Percentiles rank a stretch among this genome's conserved stretches.
phyloP scores from a whole-genome alignment of 441 rosid species.

The Adansonia rubrostipa region DNA sequence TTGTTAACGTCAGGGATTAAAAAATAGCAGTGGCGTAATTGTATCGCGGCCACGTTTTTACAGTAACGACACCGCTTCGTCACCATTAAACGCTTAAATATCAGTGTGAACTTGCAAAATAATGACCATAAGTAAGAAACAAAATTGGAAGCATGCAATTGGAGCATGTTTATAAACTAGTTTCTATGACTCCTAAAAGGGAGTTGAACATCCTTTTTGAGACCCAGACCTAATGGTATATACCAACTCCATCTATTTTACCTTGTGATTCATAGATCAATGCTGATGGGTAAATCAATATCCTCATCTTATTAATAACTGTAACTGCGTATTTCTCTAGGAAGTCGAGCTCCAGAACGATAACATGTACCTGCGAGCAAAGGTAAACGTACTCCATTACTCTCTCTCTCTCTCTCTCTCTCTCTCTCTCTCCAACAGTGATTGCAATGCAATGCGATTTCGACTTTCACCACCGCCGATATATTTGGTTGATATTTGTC shows the following conservation, averaged over 20 bases:
- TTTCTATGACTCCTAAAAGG: not conserved
- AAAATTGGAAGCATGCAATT: not conserved
- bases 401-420: no score
- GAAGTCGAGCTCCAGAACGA: slow-evolving; percentile 85
- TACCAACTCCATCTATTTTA: not conserved
- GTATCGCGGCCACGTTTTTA: no score
- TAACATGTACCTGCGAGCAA: slow-evolving; percentile 71
- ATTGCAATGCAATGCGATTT: not conserved
- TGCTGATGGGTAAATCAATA: not conserved
- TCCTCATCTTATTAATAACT: slow-evolving; percentile 5
- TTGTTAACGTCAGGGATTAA: not conserved
- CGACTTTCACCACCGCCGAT: no score
- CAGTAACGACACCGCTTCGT: no score
- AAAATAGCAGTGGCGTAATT: no score
- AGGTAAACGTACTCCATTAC: slow-evolving; percentile 41
- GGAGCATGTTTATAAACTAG: not conserved
- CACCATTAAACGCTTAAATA: no score
- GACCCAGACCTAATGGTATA: not conserved
- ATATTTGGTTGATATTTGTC: no score
- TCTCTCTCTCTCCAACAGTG: not conserved
- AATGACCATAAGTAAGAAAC: no score
- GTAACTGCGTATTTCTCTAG: slow-evolving; percentile 41
- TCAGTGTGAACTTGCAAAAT: no score
- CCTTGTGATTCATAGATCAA: not conserved
- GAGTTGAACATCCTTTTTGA: not conserved